Evolutionary conservation across 2,329 filamentous ascomycete species (phyloP).

Genomic region (Paracorniculantispora psalliotae): DNA sequence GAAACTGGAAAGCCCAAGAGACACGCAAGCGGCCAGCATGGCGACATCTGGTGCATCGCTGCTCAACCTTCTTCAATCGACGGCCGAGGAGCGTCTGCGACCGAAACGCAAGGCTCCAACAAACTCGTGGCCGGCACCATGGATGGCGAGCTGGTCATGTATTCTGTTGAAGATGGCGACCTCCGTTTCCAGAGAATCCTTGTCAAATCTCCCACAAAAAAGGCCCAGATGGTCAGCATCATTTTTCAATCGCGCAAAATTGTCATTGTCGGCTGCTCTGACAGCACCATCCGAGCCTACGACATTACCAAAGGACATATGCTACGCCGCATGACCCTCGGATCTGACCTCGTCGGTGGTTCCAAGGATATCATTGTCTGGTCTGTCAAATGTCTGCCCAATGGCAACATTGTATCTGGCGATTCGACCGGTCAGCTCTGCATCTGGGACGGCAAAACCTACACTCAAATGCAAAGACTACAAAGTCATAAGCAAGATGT

Average conservation of each 20-base stretch:
- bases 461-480: conserved; percentile 79
- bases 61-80: conserved; percentile 62
- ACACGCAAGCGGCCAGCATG: conserved; percentile 86
- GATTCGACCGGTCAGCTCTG: conserved; percentile 92
- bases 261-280: conserved; percentile 88
- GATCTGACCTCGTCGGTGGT: conserved; percentile 69
- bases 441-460: conserved; percentile 91
- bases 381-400: conserved; percentile 82
- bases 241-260: conserved; percentile 80
- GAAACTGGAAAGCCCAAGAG: conserved; percentile 70
- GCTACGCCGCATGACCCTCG: conserved; percentile 78
- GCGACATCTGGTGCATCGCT: conserved; percentile 94
- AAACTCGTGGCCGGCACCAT: conserved; percentile 83
- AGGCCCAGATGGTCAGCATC: conserved; percentile 84
- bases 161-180: conserved; percentile 80
- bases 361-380: conserved; percentile 86
- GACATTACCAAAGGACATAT: conserved; percentile 75
- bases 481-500: conserved; percentile 87
- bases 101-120: conserved; percentile 35
- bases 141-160: conserved; percentile 81
- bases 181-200: conserved; percentile 75
- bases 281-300: conserved; percentile 89
- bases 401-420: conserved; percentile 87
- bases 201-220: conserved; percentile 72
- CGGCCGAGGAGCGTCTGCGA: conserved; percentile 21